Evolutionary conservation across 192 early-diverging fungal genomes (phyloP), one percentile per base, ranked within the genome.

Genomic region (Podila horticola): DNA sequence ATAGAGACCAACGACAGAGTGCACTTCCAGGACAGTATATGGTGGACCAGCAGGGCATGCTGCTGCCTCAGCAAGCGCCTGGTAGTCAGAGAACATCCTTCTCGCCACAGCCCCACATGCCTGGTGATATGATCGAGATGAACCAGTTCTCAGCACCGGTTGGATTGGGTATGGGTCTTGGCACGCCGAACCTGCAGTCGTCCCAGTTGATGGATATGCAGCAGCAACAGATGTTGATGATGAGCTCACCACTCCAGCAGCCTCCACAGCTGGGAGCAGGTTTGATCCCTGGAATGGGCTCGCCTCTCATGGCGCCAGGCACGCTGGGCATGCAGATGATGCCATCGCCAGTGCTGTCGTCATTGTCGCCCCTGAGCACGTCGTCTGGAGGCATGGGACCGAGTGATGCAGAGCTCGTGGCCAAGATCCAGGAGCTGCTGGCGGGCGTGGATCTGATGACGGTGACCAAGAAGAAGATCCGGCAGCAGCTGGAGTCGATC

Each of bases 391-490:
- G 52, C n/a, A 49, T 74, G 24, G 83, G 87, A 66, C 95, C 95
- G 8, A 89, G 90, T 33, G 93, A 97, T 74, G 91, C 93, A 29
- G 94, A 95, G 36, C 84, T 98, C 29, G 73, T 92, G 58, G 73
- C 83, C 62, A 89, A 92, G 66, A 92, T 98, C 60, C 88, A 90
- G 38, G 86, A 88, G 48, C 90, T 97, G 26, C 81, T 97, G 28
- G 73, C 82, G 34, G 90, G 86, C 3, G 83, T 91, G 19, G 92
- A 96, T 72, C 79, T 96, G 64, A 90, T 90, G 75, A 83, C 85
- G 2, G 83, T 96, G 41, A 95, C 95, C 34, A 95, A 96, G 85
- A 93, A 93, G 75, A 91, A 92, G 75, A 93, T 97, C 62, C 86
- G 94, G 9, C 90, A 93, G 38, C 88, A 91, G 62, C 71, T 95